Conservation (phyloP, 768 basidiomycete species). For the Leccinum boreale region DNA sequence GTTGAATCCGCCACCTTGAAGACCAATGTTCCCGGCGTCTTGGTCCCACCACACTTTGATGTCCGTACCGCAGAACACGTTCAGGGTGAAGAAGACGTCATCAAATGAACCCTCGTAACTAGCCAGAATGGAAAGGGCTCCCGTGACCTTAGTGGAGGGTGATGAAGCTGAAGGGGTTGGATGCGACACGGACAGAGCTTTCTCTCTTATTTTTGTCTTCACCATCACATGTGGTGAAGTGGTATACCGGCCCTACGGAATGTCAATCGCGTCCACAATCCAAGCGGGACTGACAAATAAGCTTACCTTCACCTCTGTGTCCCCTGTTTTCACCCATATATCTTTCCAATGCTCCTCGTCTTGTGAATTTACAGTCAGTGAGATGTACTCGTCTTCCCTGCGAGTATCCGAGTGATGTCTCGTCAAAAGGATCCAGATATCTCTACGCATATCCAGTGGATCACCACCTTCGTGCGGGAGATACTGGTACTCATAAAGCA, state of each 20-base stretch:
- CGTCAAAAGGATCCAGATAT: constrained; percentile 80
- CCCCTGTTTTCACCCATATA: constrained; percentile 24
- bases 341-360: constrained; percentile 39
- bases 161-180: background rate
- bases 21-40: constrained; percentile 13
- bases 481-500: constrained; percentile 33
- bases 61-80: constrained; percentile 42
- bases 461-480: background rate
- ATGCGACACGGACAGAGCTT: constrained; percentile 23
- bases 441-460: constrained; percentile 27
- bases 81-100: constrained; percentile 67
- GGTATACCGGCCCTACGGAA: constrained; percentile 39
- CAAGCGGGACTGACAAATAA: background rate
- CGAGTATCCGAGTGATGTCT: constrained; percentile 68
- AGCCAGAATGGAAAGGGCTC: constrained; percentile 51
- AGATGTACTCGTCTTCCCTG: constrained; percentile 63
- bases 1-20: constrained; percentile 6
- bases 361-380: constrained; percentile 42
- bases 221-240: constrained; percentile 45
- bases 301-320: constrained; percentile 39
- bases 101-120: constrained; percentile 66
- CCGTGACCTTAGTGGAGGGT: constrained; percentile 27
- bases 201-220: constrained; percentile 12
- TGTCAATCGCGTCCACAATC: background rate
- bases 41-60: constrained; percentile 48